These are phyloP conservation scores for Aureobasidium sp. DNA, from an alignment of 2,329 filamentous ascomycete species.

Conservation along the genomic window DNA sequence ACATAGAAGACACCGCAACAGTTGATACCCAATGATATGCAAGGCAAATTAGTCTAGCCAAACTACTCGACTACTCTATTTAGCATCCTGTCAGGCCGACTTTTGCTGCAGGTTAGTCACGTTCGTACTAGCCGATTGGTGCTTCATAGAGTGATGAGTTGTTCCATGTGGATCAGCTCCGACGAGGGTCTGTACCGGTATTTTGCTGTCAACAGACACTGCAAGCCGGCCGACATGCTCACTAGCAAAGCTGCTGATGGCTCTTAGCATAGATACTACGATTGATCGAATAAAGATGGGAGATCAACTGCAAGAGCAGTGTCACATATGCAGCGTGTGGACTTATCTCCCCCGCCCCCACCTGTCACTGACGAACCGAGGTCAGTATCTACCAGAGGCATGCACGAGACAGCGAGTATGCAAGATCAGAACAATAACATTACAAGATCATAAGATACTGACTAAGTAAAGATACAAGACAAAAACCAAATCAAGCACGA, in stretches of 20 bases:
- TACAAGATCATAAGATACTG: too few relatives aligned
- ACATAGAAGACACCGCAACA: background rate
- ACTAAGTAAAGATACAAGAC: too few relatives aligned
- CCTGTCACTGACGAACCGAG: too few relatives aligned
- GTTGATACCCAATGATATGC: background rate
- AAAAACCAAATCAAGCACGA: too few relatives aligned
- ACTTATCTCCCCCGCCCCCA: too few relatives aligned
- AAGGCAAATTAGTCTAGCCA: background rate
- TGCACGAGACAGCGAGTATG: too few relatives aligned
- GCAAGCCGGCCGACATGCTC: too few relatives aligned
- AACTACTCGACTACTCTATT: background rate
- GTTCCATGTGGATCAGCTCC: background rate
- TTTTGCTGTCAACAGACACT: background rate
- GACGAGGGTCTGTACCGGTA: background rate
- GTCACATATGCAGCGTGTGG: too few relatives aligned
- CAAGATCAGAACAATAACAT: too few relatives aligned
- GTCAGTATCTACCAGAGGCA: too few relatives aligned
- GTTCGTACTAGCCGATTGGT: background rate
- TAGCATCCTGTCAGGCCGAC: background rate
- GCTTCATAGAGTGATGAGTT: background rate
- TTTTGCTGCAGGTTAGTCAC: slow-evolving; percentile 1
- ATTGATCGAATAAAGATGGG: too few relatives aligned
- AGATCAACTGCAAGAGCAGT: background rate
- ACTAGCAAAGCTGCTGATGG: background rate
- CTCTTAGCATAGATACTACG: background rate